Evolutionary conservation across 208 protist genomes (phyloP), one percentile per base, ranked within the genome.

Genomic region (Trypanosoma lewisi): DNA sequence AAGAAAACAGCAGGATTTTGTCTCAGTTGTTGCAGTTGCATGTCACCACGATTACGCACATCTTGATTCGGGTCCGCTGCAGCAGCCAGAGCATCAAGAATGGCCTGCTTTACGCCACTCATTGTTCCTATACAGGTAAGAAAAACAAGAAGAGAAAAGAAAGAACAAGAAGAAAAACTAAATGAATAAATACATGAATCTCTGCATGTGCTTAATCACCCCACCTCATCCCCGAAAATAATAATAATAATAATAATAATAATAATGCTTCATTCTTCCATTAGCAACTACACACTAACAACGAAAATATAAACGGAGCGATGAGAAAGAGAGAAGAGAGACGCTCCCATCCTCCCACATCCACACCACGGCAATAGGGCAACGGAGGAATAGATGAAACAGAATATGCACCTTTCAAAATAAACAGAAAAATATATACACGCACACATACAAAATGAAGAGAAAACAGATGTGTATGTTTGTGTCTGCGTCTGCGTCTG

Each of bases 1-100:
- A 91, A 93, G 70, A 83, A 95, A 31, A 64, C 39, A 25, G 57
- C 45, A 2, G 82, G 61, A 47, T 91, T 63, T 16, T 44, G 11
- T 39, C 82, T 77, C 2, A 93, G 78, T 53, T 83, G 78, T 50
- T 82, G 58, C 9, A 95, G 63, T 68, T 89, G 74, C 25, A 17
- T 42, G 51, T 90, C 85, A 39, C 83, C 88, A 16, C 70, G 69
- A 23, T 80, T 62, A 14, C 88, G 82, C 5, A 75, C 64, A 41
- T 84, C 75, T 25, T 77, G 69, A 4, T 66, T 63, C 2, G 84
- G 73, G 71, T 81, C 85, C 11, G 84, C 51, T n/a, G 87, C 87
- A 1, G 84, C 79, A 5, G 61, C 63, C 8, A 94, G 77, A 5
- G 87, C 87, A 0, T 63, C 65, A 12, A 94, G 71, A 57, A 91